Conservation (phyloP, 352 stramenopile genomes). For the Phytopythium sindhum region DNA sequence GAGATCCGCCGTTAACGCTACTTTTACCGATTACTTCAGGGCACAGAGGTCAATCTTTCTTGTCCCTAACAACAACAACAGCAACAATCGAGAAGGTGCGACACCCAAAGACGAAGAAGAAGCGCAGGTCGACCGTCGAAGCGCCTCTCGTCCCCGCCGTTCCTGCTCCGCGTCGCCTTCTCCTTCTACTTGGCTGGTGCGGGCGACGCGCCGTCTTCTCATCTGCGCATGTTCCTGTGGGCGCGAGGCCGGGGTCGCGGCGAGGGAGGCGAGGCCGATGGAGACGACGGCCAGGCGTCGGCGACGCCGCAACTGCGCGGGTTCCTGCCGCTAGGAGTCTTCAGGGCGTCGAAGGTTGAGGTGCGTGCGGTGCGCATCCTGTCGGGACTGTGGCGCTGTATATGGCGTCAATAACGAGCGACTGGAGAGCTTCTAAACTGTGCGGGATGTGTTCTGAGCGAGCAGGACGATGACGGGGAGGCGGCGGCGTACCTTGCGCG, state of each 20-base stretch:
- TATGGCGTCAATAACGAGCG: neutral
- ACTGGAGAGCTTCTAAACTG: neutral
- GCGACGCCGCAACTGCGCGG: neutral
- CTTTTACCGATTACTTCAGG: neutral
- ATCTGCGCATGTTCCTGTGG: neutral
- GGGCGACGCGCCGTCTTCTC: neutral
- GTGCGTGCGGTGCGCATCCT: neutral
- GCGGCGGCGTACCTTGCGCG: conserved; percentile 23
- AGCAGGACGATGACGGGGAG: neutral
- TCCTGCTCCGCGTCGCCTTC: too few species aligned
- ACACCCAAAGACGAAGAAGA: neutral
- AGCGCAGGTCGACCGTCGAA: too few species aligned
- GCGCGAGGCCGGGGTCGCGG: neutral
- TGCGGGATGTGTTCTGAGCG: neutral
- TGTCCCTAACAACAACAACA: neutral
- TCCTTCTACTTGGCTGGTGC: neutral
- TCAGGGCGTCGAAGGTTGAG: neutral
- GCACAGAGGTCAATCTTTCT: neutral
- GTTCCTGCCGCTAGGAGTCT: neutral
- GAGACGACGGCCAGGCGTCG: neutral
- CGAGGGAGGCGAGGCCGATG: neutral
- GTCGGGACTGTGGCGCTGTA: neutral
- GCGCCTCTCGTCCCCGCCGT: too few species aligned
- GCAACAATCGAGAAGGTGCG: neutral
- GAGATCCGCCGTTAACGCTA: neutral